Conservation (phyloP, 345 rosid species). For the Arabidopsis suecica region DNA sequence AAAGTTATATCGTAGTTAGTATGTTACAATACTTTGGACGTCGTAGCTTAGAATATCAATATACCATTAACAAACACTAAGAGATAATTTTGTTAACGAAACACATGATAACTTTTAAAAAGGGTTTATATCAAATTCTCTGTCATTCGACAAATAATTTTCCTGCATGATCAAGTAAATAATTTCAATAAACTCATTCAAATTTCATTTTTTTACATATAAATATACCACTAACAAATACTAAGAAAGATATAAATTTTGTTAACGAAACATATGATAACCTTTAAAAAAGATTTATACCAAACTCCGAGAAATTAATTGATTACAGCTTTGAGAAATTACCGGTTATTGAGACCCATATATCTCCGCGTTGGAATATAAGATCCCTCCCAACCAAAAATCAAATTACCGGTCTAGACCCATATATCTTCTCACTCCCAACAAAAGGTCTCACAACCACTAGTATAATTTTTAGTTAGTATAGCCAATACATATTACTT, state of each 20-base stretch:
- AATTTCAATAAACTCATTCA: background rate
- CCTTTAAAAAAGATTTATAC: background rate
- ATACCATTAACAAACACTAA: constrained; percentile 4
- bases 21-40: constrained; percentile 7
- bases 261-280: background rate
- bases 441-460: no score
- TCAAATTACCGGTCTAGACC: no score
- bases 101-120: background rate
- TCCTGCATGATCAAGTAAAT: background rate
- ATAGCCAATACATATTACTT: no score
- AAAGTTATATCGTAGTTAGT: background rate
- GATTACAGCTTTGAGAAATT: no score
- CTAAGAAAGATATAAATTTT: background rate
- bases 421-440: no score
- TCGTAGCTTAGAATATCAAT: background rate
- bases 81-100: background rate
- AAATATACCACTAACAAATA: constrained; percentile 6
- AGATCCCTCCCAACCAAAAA: no score
- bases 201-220: background rate
- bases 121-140: background rate
- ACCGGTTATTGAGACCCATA: no score
- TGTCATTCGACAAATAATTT: background rate
- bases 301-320: background rate
- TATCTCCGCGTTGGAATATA: no score
- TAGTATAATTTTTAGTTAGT: no score